Evolutionary conservation across 352 stramenopile genomes (phyloP).

Genomic region (Pythium rishiriense): DNA sequence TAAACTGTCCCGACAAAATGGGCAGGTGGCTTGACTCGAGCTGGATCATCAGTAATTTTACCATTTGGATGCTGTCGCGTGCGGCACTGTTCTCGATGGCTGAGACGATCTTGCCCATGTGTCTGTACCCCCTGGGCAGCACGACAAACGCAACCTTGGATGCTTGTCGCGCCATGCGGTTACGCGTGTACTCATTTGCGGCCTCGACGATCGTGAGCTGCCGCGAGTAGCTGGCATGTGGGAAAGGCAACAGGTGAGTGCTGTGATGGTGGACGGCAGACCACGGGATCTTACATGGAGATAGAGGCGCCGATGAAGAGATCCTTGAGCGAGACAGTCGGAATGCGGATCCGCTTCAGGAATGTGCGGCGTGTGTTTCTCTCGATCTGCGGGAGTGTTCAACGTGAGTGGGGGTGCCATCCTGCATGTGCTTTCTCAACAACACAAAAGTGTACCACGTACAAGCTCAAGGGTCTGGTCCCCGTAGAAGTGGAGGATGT

Average conservation of each 20-base stretch:
- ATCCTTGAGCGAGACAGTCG: slow-evolving; percentile 59
- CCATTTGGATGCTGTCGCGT: slow-evolving; percentile 30
- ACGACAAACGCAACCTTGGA: slow-evolving; percentile 52
- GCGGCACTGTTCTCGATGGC: slow-evolving; percentile 38
- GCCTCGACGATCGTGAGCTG: slow-evolving; percentile 67
- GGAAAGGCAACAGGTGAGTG: not conserved
- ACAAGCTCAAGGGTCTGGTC: slow-evolving; percentile 78
- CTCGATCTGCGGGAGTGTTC: slow-evolving; percentile 43
- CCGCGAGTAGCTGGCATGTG: slow-evolving; percentile 59
- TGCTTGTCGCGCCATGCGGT: slow-evolving; percentile 34
- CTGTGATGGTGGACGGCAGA: not conserved
- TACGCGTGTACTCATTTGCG: slow-evolving; percentile 67
- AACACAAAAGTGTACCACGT: slow-evolving; percentile 1
- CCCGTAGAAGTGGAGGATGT: slow-evolving; percentile 73
- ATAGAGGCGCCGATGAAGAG: slow-evolving; percentile 70
- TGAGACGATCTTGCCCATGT: slow-evolving; percentile 49
- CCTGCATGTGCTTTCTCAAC: too few relatives aligned
- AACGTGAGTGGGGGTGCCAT: too few relatives aligned
- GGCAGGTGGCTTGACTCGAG: slow-evolving; percentile 40
- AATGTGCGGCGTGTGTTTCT: slow-evolving; percentile 60
- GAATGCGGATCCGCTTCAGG: slow-evolving; percentile 79
- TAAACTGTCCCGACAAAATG: slow-evolving; percentile 16
- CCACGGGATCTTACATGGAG: slow-evolving; percentile 45
- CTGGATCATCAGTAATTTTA: slow-evolving; percentile 51
- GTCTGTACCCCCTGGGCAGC: slow-evolving; percentile 43